Evolutionary conservation across 2,329 filamentous ascomycete species (phyloP), one percentile per base, ranked within the genome.

Genomic region (Epicoccum nigrum): DNA sequence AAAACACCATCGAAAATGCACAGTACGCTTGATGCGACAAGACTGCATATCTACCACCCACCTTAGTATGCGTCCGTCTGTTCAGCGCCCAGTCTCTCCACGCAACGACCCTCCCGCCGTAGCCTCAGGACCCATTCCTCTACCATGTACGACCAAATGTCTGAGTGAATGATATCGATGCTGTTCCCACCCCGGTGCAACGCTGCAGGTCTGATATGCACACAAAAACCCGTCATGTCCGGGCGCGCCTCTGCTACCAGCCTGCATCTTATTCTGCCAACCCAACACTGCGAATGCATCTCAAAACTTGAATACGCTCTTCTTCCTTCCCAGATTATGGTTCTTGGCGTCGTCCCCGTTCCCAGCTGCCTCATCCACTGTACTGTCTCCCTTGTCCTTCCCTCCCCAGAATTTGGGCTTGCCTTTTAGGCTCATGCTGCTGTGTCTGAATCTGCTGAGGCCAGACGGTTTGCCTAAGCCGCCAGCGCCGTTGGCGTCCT

Each of bases 401-500:
- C 80, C 77, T 11, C 80, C 78, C 65, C 89, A 88, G 25, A 82
- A 83, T 64, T 90, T 86, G 60, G 89, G 88, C 72, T 88, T 90
- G 56, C 87, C 84, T 40, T 89, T 84, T 77, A 96, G 82, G 57
- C 89, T 92, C 76, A 90, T 93, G 71, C 87, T 90, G 8, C 85
- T 85, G 46, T 86, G 81, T 60, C 86, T 83, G 58, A 89, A 86
- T 35, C 89, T 81, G 63, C 84, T 85, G 33, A 94, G 76, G 7
- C 77, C 73, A 42, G 70, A 59, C 28, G 59, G 42, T 11, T 51
- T 62, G 16, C 63, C 60, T 16, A 72, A 59, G 19, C 71, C 73
- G 42, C 70, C 74, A 17, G 55, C 54, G 4, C 79, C 76, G 38
- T 76, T 76, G 17, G 74, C 65, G 30, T 58, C 56, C 15, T 59